Percentiles rank a stretch among this genome's conserved stretches.
phyloP scores from a whole-genome alignment of 768 basidiomycete species.

The Coprinopsis sp. region DNA sequence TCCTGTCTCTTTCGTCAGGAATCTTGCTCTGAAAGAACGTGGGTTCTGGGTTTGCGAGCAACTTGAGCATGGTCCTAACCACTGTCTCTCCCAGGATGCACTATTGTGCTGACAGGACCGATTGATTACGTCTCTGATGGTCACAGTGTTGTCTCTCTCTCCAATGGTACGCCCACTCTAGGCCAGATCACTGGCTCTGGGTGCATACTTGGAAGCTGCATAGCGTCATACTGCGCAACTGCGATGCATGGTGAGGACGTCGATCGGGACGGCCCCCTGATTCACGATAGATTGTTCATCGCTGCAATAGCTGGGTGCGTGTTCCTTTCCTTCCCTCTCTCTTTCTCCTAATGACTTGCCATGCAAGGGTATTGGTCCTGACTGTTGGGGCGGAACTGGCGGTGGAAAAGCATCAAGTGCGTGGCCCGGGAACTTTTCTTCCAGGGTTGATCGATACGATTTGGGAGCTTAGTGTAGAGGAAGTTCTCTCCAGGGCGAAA shows the following conservation, averaged over 20 bases:
- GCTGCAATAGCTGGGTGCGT: conserved; percentile 75
- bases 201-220: conserved; percentile 73
- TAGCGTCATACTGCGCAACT: conserved; percentile 79
- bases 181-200: conserved; percentile 87
- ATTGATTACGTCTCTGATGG: conserved; percentile 87
- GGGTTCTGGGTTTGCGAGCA: conserved; percentile 24
- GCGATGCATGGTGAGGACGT: conserved; percentile 37
- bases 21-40: conserved; percentile 74
- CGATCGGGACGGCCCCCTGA: conserved; percentile 36
- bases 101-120: conserved; percentile 77
- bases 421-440: conserved; percentile 63
- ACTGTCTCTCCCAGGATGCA: conserved; percentile 50
- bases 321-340: not conserved
- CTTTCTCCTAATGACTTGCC: not conserved
- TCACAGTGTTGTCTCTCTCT: conserved; percentile 53
- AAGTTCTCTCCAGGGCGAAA: conserved; percentile 27
- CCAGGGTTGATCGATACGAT: conserved; percentile 60
- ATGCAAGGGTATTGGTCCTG: conserved; percentile 47
- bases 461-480: conserved; percentile 31
- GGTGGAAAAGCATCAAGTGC: conserved; percentile 40
- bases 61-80: not conserved
- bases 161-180: conserved; percentile 72
- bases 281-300: conserved; percentile 62
- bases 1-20: conserved; percentile 63
- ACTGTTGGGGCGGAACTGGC: conserved; percentile 63